Evolutionary conservation across 352 stramenopile species (phyloP).

Genomic region (Sclerospora graminicola): DNA sequence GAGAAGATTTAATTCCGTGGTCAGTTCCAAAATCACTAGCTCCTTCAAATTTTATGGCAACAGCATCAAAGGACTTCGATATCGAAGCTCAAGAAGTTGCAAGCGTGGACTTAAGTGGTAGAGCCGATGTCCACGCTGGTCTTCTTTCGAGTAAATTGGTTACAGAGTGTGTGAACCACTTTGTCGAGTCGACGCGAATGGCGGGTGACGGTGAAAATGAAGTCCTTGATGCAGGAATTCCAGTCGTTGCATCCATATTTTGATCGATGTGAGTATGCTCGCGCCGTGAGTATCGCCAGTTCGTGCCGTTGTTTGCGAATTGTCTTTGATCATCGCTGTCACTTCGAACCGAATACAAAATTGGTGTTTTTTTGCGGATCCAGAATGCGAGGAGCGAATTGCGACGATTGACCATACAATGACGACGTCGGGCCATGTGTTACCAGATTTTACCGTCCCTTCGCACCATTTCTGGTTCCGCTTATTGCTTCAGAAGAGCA

Average conservation of each 20-base stretch:
- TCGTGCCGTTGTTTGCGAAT: constrained; percentile 55
- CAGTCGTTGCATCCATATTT: constrained; percentile 83
- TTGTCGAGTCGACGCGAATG: constrained; percentile 70
- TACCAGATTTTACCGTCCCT: constrained; percentile 60
- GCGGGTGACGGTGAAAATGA: constrained; percentile 36
- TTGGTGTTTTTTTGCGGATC: constrained; percentile 62
- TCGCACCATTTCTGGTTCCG: constrained; percentile 78
- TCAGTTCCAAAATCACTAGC: too few relatives aligned
- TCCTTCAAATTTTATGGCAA: too few relatives aligned
- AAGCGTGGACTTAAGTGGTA: constrained; percentile 32
- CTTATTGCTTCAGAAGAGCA: constrained; percentile 57
- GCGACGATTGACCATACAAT: constrained; percentile 35
- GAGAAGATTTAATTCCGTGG: too few relatives aligned
- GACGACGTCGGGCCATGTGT: constrained; percentile 23
- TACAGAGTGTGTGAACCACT: constrained; percentile 78
- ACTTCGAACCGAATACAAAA: constrained; percentile 54
- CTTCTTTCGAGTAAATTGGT: constrained; percentile 65
- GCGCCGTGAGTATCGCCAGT: constrained; percentile 39
- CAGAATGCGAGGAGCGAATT: constrained; percentile 50
- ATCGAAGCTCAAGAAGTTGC: constrained; percentile 51
- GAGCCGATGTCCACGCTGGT: constrained; percentile 48
- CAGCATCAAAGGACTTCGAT: constrained; percentile 18
- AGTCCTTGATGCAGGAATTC: constrained; percentile 31
- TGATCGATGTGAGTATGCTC: constrained; percentile 63
- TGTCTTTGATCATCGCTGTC: constrained; percentile 73